phyloP scores from a whole-genome alignment of 73 alveolate genomes.

The Paramecium caudatum region DNA sequence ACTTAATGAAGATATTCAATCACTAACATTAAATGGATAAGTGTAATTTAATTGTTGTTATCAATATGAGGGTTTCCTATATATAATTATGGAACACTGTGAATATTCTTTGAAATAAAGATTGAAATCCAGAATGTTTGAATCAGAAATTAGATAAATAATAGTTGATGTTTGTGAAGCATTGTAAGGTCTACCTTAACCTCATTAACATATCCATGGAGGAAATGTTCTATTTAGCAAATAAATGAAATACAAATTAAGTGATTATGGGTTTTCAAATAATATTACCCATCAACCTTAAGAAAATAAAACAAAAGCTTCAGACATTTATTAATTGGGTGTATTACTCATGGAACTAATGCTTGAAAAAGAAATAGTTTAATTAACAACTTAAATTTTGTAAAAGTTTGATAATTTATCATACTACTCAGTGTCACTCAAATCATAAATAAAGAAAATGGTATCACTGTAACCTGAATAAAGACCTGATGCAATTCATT shows the following conservation, averaged over 20 bases:
- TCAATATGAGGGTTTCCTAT: constrained; percentile 1
- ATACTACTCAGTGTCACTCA: constrained; percentile 37
- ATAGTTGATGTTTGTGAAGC: constrained; percentile 41
- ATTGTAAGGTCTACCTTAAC: neutral
- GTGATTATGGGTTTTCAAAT: constrained; percentile 55
- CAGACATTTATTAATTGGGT: constrained; percentile 34
- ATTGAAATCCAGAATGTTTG: neutral
- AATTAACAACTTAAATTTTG: neutral
- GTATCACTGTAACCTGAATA: constrained; percentile 21
- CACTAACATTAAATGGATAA: constrained; percentile 11
- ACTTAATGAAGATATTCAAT: neutral
- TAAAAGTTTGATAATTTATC: constrained; percentile 49
- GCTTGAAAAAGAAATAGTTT: constrained; percentile 46
- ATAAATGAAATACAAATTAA: constrained; percentile 44
- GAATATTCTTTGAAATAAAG: constrained; percentile 53
- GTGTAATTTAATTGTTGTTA: constrained; percentile 51
- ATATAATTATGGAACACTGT: constrained; percentile 32
- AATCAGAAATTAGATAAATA: constrained; percentile 22
- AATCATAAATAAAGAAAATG: constrained; percentile 37
- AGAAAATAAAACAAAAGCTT: neutral
- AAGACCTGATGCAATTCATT: constrained; percentile 8
- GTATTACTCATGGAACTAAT: constrained; percentile 33
- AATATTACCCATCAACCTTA: constrained; percentile 3
- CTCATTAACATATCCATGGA: constrained; percentile 57
- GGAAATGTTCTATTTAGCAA: constrained; percentile 24